phyloP scores from a whole-genome alignment of 148 eudicot genomes.

The Cornus controversa region DNA sequence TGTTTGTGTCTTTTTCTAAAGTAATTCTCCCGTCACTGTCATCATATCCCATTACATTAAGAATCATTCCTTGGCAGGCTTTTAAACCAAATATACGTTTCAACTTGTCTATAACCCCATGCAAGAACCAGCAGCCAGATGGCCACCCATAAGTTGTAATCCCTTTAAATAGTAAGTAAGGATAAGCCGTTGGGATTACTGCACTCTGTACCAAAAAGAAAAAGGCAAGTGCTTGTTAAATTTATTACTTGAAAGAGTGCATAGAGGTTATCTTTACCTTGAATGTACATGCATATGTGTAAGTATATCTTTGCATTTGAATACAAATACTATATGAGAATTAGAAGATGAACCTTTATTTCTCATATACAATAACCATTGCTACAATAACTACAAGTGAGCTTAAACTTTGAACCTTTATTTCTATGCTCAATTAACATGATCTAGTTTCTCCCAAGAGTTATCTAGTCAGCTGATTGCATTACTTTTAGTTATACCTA shows the following conservation, averaged over 20 bases:
- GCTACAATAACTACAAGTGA: neutral
- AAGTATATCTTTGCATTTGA: too few species aligned
- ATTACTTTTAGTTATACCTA: too few species aligned
- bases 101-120: conserved; percentile 23
- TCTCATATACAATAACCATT: neutral
- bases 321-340: too few species aligned
- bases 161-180: conserved; percentile 30
- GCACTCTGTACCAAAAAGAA: conserved; percentile 28
- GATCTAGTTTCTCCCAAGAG: neutral
- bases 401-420: neutral
- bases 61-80: conserved; percentile 28
- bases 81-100: conserved; percentile 13
- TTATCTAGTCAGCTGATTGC: neutral
- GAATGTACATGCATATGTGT: too few species aligned
- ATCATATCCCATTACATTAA: conserved; percentile 41
- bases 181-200: conserved; percentile 32
- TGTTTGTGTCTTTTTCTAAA: conserved; percentile 21
- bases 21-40: conserved; percentile 27
- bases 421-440: neutral
- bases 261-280: too few species aligned
- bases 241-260: too few species aligned
- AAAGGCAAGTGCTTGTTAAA: neutral
- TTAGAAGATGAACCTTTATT: too few species aligned
- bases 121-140: conserved; percentile 18
- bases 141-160: conserved; percentile 34